Evolutionary conservation across 306 rosid genomes (phyloP).

Genomic region (Dalbergia cultrata): DNA sequence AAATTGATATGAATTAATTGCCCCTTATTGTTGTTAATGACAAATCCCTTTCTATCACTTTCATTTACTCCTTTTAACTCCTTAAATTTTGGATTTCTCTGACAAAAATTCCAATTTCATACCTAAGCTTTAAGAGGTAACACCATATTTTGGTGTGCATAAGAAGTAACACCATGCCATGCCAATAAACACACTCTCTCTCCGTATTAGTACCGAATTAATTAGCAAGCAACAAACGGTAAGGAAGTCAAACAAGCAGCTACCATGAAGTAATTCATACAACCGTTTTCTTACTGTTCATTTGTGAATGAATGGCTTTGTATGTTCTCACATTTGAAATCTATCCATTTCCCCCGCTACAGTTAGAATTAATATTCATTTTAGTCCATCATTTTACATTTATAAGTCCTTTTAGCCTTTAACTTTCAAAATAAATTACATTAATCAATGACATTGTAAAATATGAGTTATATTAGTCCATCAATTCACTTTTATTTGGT

Average conservation of each 20-base stretch:
- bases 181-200: neutral
- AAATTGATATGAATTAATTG: slow-evolving; percentile 36
- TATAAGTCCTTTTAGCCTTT: too few relatives aligned
- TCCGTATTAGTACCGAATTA: neutral
- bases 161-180: slow-evolving; percentile 5
- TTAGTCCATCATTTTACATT: too few relatives aligned
- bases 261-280: slow-evolving; percentile 15
- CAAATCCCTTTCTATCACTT: slow-evolving; percentile 48
- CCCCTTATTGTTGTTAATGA: slow-evolving; percentile 36
- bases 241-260: slow-evolving; percentile 16
- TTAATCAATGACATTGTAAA: too few relatives aligned
- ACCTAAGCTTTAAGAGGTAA: slow-evolving; percentile 12
- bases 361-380: too few relatives aligned
- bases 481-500: too few relatives aligned
- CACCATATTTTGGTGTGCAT: neutral
- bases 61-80: slow-evolving; percentile 3
- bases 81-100: neutral
- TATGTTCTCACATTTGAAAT: slow-evolving; percentile 13
- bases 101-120: slow-evolving; percentile 34
- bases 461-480: too few relatives aligned
- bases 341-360: neutral
- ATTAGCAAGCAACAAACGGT: neutral
- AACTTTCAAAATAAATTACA: too few relatives aligned
- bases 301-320: slow-evolving; percentile 31
- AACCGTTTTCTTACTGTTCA: neutral